These are phyloP conservation scores for Pittosporum tobira DNA, from an alignment of 129 eudicot genomes.

Conservation along the genomic window DNA sequence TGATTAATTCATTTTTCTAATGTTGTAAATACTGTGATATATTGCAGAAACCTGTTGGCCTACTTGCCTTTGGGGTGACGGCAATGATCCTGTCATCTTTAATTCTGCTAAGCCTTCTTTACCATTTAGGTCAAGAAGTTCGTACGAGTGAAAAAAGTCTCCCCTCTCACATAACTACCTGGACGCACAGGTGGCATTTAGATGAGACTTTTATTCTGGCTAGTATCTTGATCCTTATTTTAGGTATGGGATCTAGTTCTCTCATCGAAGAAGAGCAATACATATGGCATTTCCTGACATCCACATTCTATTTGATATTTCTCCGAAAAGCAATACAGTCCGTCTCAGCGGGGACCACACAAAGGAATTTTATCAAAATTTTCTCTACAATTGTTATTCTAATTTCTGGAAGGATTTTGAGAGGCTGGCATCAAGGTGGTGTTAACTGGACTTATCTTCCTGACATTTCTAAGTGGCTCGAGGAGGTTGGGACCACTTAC, in stretches of 20 bases:
- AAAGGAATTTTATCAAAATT: constrained; percentile 17
- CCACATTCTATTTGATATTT: constrained; percentile 49
- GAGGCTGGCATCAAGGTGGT: constrained; percentile 99
- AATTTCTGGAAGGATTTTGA: constrained; percentile 53
- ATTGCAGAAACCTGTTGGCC: constrained; percentile 70
- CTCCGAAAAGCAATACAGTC: constrained; percentile 46
- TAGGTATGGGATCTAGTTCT: constrained; percentile 93
- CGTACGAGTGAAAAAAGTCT: constrained; percentile 16
- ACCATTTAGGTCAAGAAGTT: constrained; percentile 27
- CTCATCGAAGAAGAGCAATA: constrained; percentile 95
- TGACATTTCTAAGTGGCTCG: constrained; percentile 78
- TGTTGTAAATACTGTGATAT: not conserved
- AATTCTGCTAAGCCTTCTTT: constrained; percentile 50
- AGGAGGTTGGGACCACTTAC: constrained; percentile 29
- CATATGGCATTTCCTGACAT: constrained; percentile 79
- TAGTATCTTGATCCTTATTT: constrained; percentile 35
- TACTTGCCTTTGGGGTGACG: constrained; percentile 53
- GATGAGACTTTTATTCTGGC: constrained; percentile 33
- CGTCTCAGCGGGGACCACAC: constrained; percentile 4
- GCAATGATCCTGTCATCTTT: constrained; percentile 71
- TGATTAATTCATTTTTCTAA: no score
- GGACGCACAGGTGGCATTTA: constrained; percentile 34
- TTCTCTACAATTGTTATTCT: constrained; percentile 28
- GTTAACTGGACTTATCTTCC: constrained; percentile 88
- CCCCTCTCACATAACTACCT: constrained; percentile 6